Evolutionary conservation across 129 eudicot genomes (phyloP).

Genomic region (Flaveria sonorensis): DNA sequence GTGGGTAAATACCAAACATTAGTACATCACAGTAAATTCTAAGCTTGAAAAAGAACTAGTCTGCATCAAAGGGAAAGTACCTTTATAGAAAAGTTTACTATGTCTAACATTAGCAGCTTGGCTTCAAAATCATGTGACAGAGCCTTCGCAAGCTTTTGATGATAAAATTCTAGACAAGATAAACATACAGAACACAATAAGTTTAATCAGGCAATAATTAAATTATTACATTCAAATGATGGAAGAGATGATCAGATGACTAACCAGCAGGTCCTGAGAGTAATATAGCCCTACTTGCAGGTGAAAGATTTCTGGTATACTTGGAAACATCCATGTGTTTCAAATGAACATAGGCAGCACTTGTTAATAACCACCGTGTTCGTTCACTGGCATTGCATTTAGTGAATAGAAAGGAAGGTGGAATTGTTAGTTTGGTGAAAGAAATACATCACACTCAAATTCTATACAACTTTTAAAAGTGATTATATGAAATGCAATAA

Average conservation of each 20-base stretch:
- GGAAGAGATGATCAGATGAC: conserved; percentile 20
- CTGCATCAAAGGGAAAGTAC: conserved; percentile 28
- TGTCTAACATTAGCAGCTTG: conserved; percentile 74
- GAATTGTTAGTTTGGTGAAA: conserved; percentile 20
- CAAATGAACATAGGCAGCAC: conserved; percentile 95
- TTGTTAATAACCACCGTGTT: conserved; percentile 68
- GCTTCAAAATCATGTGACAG: conserved; percentile 82
- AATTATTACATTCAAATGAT: background rate
- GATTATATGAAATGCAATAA: conserved; percentile 13
- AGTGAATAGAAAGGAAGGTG: background rate
- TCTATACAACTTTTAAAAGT: conserved; percentile 8
- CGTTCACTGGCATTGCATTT: conserved; percentile 67
- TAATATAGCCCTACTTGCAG: conserved; percentile 90
- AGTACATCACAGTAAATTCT: conserved; percentile 22
- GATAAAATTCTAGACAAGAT: conserved; percentile 60
- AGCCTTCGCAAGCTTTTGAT: conserved; percentile 84
- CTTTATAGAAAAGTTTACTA: conserved; percentile 78
- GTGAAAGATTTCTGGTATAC: conserved; percentile 78
- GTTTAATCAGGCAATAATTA: conserved; percentile 15
- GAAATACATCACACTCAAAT: background rate
- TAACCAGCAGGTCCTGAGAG: conserved; percentile 91
- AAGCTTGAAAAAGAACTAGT: background rate
- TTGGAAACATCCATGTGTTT: conserved; percentile 79
- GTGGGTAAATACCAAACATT: conserved; percentile 38
- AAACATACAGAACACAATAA: conserved; percentile 22